Base-by-base conservation (phyloP, 1,139 yeast species). In the Candida sp. region DNA sequence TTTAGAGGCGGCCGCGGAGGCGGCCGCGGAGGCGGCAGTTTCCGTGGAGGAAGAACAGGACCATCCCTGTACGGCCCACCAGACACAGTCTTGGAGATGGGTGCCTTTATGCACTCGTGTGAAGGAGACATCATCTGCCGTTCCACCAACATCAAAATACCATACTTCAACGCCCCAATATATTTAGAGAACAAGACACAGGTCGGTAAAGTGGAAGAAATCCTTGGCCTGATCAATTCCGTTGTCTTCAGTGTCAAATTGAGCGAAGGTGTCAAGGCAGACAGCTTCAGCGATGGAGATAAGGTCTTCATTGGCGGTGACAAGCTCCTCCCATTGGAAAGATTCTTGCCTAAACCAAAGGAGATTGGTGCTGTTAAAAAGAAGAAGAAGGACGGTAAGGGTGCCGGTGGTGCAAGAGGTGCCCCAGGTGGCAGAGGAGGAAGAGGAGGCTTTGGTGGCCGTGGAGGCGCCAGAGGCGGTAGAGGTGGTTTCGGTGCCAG, bases 151-250 rank as follows among this genome's bases (percentile, higher is more conserved):
- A 84, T 90, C 55, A 94, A 94, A 78, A 82, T 96, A 60, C 99
- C 99, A 63, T 96, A 94, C 73, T 96, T 96, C 83, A 96, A 96
- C 75, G 99, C 99, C 30, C 99, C 99, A 68, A 93, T 96, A 67
- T 96, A 88, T 71, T 83, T 94, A 62, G 98, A 94, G 71, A 94
- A 94, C 81, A 88, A 88, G 80, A 89, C 97, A 31, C 96, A 90
- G 67, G 86, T 96, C 50, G 99, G 99, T 63, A 96, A 96, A 74
- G 97, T 96, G 53, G 99, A 96, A 70, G 99, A 96, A 78, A 94
- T 96, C 59, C 81, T 96, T 63, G 99, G 99, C 49, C 98, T 99
- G 49, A 77, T 96, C 69, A 94, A 94, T 70, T 99, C 96, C 73
- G 98, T 94, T 22, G 93, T 83, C 70, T 96, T 96, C 83, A 96